phyloP scores from a whole-genome alignment of 2,329 filamentous ascomycete species.

The Onygenales sp. region DNA sequence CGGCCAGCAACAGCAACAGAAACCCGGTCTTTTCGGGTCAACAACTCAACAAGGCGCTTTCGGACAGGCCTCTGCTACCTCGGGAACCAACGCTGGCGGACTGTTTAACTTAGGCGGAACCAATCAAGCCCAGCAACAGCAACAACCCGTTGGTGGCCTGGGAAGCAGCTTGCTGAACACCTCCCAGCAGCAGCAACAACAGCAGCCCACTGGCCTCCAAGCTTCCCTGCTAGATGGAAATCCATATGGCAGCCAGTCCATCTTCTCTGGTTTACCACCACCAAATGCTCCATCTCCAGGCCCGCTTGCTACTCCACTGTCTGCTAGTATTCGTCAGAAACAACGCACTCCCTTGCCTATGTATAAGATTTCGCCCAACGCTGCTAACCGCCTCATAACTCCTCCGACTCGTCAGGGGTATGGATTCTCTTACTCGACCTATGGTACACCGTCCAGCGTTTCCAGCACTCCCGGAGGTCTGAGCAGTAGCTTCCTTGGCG shows the following conservation, averaged over 20 bases:
- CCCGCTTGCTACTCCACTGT: conserved; percentile 82
- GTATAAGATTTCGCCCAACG: conserved; percentile 76
- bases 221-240: conserved; percentile 75
- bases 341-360: conserved; percentile 73
- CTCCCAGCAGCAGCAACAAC: conserved; percentile 17
- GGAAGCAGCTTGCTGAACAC: conserved; percentile 38
- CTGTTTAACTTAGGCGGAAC: conserved; percentile 8
- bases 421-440: conserved; percentile 88
- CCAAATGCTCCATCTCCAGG: conserved; percentile 63
- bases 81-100: conserved; percentile 15
- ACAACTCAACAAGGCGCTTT: conserved; percentile 22
- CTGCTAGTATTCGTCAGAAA: conserved; percentile 64
- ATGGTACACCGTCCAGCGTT: conserved; percentile 67
- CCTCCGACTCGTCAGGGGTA: conserved; percentile 74
- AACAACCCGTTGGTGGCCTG: conserved; percentile 35
- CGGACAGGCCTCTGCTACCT: conserved; percentile 16
- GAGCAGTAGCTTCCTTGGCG: conserved; percentile 53
- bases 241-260: conserved; percentile 78
- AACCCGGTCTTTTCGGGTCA: conserved; percentile 47
- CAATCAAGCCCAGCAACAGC: conserved; percentile 17
- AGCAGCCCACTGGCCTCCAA: conserved; percentile 47
- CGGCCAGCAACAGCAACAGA: conserved; percentile 43
- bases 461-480: conserved; percentile 60
- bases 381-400: conserved; percentile 68
- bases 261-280: conserved; percentile 65